A percentile compares a stretch with the other conserved stretches of the same genome.
Evolutionary conservation across 257 asterid species (phyloP).

Genomic region (Forsythia viridissima): DNA sequence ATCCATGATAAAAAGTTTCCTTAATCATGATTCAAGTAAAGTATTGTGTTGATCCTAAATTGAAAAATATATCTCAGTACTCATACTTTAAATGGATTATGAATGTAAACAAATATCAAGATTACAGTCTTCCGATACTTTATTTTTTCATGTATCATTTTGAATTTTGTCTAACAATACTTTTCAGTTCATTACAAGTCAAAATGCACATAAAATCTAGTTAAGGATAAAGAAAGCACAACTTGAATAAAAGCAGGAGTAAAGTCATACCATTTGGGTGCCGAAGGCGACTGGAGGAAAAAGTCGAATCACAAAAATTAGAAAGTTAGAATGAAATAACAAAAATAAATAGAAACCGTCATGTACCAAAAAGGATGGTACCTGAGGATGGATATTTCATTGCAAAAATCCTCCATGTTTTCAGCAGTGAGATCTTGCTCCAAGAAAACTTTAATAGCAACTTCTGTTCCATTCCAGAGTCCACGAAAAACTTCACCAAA

Average conservation of each 20-base stretch:
- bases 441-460: slow-evolving; percentile 91
- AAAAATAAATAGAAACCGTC: slow-evolving; percentile 20
- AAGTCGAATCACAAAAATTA: slow-evolving; percentile 28
- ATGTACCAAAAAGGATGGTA: slow-evolving; percentile 24
- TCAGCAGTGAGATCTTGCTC: slow-evolving; percentile 99
- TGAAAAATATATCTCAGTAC: background rate
- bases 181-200: background rate
- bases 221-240: background rate
- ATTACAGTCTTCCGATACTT: background rate
- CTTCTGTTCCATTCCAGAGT: slow-evolving; percentile 95
- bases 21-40: background rate
- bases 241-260: slow-evolving; percentile 22
- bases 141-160: background rate
- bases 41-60: background rate
- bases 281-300: slow-evolving; percentile 82
- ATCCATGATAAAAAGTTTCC: background rate
- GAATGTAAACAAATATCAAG: background rate
- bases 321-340: slow-evolving; percentile 35
- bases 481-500: slow-evolving; percentile 99
- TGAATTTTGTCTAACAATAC: background rate
- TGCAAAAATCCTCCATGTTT: slow-evolving; percentile 98
- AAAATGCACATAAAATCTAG: background rate
- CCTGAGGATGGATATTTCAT: slow-evolving; percentile 94
- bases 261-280: slow-evolving; percentile 89
- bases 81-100: background rate